A percentile compares a stretch with the other conserved stretches of the same genome.
These are phyloP conservation scores for Coelastrella sp. DNA, from an alignment of 139 green algal species.

Conservation along the genomic window DNA sequence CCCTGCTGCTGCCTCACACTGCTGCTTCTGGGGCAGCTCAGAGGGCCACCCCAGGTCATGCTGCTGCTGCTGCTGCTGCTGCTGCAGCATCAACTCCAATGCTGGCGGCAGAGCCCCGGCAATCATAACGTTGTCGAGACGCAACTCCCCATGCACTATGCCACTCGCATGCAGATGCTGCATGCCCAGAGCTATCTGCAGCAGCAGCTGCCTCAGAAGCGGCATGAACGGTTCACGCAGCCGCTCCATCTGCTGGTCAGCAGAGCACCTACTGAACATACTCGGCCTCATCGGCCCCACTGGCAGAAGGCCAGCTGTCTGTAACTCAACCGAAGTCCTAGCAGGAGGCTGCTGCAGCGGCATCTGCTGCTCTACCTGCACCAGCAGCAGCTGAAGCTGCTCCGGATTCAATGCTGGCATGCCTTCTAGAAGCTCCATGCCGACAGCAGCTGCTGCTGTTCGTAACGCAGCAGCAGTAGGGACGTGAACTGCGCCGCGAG, in stretches of 20 bases:
- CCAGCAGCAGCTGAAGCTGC: slow-evolving; percentile 20
- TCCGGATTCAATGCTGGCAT: neutral
- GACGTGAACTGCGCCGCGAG: slow-evolving; percentile 24
- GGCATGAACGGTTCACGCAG: slow-evolving; percentile 31
- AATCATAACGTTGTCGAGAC: slow-evolving; percentile 61
- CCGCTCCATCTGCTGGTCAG: neutral
- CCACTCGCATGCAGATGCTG: slow-evolving; percentile 51
- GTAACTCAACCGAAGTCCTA: neutral
- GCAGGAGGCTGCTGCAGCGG: slow-evolving; percentile 6
- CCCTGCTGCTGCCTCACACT: neutral
- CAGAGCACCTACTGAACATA: neutral
- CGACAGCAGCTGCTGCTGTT: neutral
- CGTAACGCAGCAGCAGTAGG: neutral
- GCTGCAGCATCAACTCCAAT: neutral
- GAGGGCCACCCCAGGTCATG: neutral
- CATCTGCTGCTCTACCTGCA: slow-evolving; percentile 32
- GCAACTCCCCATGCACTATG: slow-evolving; percentile 60
- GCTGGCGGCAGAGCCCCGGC: neutral
- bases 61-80: slow-evolving; percentile 15
- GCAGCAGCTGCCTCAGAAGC: slow-evolving; percentile 51
- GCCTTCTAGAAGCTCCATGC: neutral
- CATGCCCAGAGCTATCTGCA: slow-evolving; percentile 54
- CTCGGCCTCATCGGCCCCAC: neutral
- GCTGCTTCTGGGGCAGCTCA: slow-evolving; percentile 1
- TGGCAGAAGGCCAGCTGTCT: neutral